Percentiles rank a stretch among this genome's conserved stretches.
These are phyloP conservation scores for Shiraia bambusicola DNA, from an alignment of 2,329 filamentous ascomycete genomes.

Conservation along the genomic window DNA sequence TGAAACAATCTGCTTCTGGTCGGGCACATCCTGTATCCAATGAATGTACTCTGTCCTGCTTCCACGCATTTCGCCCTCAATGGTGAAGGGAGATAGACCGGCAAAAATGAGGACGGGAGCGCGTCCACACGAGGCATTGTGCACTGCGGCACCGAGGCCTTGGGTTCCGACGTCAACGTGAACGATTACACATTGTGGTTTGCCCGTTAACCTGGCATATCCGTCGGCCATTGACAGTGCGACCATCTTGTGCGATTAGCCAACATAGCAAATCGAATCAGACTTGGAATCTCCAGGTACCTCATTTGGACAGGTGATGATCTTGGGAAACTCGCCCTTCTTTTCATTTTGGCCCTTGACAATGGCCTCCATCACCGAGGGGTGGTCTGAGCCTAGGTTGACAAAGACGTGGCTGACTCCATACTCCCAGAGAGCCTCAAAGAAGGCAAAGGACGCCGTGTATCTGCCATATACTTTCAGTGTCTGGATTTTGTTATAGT, in stretches of 20 bases:
- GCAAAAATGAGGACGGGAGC: slow-evolving; percentile 77
- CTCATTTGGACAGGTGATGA: slow-evolving; percentile 81
- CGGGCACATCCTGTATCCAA: slow-evolving; percentile 82
- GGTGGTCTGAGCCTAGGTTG: slow-evolving; percentile 71
- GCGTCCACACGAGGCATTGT: slow-evolving; percentile 75
- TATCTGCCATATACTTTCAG: slow-evolving; percentile 47
- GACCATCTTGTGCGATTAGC: slow-evolving; percentile 63
- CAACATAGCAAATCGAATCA: neutral
- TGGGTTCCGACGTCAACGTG: slow-evolving; percentile 84
- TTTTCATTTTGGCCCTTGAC: slow-evolving; percentile 72
- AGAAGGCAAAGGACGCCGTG: slow-evolving; percentile 78
- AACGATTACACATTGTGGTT: slow-evolving; percentile 75
- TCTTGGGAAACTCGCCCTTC: slow-evolving; percentile 65
- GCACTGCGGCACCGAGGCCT: slow-evolving; percentile 73
- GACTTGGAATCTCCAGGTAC: slow-evolving; percentile 47
- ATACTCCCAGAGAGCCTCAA: slow-evolving; percentile 73
- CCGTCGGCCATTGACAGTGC: slow-evolving; percentile 83
- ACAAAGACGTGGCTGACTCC: slow-evolving; percentile 56
- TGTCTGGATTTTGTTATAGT: neutral
- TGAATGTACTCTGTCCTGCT: slow-evolving; percentile 77
- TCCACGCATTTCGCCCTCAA: slow-evolving; percentile 75
- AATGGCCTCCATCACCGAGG: slow-evolving; percentile 77
- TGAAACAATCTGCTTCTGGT: slow-evolving; percentile 75
- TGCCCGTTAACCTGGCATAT: slow-evolving; percentile 67
- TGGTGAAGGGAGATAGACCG: slow-evolving; percentile 73